These are phyloP conservation scores for Fusarium verticillioides DNA, from an alignment of 2,329 filamentous ascomycete genomes.

Conservation along the genomic window DNA sequence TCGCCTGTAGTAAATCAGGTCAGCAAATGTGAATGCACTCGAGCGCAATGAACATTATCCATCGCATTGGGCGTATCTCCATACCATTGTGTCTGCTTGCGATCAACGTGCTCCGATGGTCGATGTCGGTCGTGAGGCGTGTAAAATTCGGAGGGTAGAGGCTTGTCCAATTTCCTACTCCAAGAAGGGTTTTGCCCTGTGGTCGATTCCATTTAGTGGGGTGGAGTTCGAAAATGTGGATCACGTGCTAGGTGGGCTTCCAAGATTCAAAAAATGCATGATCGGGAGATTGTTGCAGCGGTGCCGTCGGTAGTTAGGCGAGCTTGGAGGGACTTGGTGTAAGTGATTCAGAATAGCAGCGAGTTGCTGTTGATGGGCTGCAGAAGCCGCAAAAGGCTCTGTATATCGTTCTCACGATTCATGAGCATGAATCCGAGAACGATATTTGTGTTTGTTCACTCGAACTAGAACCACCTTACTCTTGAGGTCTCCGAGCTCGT, in stretches of 20 bases:
- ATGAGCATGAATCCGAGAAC: fast-evolving
- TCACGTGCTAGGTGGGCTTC: constrained; percentile 26
- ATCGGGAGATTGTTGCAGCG: constrained; percentile 25
- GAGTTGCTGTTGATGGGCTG: background rate
- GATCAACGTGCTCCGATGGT: constrained; percentile 60
- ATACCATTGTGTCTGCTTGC: constrained; percentile 66
- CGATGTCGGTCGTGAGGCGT: constrained; percentile 55
- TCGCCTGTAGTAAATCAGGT: constrained; percentile 70
- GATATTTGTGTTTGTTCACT: fast-evolving
- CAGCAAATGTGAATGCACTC: constrained; percentile 40
- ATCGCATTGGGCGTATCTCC: constrained; percentile 42
- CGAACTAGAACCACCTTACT: background rate
- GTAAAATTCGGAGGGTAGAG: constrained; percentile 53
- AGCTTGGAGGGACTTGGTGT: background rate
- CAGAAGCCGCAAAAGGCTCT: background rate
- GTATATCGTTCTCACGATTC: fast-evolving
- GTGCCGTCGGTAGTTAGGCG: background rate
- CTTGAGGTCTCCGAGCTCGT: background rate
- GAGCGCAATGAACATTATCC: constrained; percentile 28
- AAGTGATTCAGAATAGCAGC: background rate
- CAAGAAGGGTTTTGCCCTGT: constrained; percentile 50
- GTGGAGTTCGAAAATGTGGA: constrained; percentile 38
- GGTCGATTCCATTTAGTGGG: constrained; percentile 45
- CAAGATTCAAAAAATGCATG: background rate
- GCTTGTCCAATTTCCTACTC: constrained; percentile 57